Evolutionary conservation across 164 flowering plant species (phyloP), one percentile per base, ranked within the genome.

Genomic region (Magnolia officinalis): DNA sequence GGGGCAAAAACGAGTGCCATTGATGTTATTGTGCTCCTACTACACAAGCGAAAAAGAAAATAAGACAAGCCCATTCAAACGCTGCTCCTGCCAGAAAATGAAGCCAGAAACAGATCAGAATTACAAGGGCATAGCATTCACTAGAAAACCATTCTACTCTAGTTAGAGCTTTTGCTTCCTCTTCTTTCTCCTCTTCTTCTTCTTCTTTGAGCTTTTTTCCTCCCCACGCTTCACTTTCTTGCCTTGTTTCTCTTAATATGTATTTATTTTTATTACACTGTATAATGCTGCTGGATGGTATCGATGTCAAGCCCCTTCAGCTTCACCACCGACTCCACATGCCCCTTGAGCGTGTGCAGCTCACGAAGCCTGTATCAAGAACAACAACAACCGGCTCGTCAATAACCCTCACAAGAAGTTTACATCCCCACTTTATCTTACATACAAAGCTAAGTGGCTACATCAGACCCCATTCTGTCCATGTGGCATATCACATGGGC

Each of bases 271-370:
- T 67, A 37, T 82, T 82, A 90, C 72, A 90, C 92, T 4, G 94
- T 90, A 72, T 90, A 90, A 77, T 90, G 94, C 77, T 89, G 92
- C 84, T 88, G 92, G 71, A 89, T 89, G 1, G 90, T 90, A 13
- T 90, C 94, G 19, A 90, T 88, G 83, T 90, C 93, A 65, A 90
- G 81, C 9, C 91, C 91, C 71, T 90, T 90, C 63, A 90, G 87
- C 88, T 90, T 89, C 81, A 88, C 92, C 73, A 90, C 94, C 1
- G 94, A 90, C 70, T 90, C 94, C 5, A 90, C 94, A 67, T 90
- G 94, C 3, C 94, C 94, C 82, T 90, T 90, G 72, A 90, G 88
- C 2, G 94, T 90, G 82, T 82, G 86, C 29, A 90, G 91, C 85
- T 90, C 94, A 19, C 94, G 82, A 75, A 90, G 91, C 86, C 94